Percentiles rank a stretch among this genome's conserved stretches.
These are phyloP conservation scores for Silybum marianum DNA, from an alignment of 129 eudicot species.

Conservation along the genomic window DNA sequence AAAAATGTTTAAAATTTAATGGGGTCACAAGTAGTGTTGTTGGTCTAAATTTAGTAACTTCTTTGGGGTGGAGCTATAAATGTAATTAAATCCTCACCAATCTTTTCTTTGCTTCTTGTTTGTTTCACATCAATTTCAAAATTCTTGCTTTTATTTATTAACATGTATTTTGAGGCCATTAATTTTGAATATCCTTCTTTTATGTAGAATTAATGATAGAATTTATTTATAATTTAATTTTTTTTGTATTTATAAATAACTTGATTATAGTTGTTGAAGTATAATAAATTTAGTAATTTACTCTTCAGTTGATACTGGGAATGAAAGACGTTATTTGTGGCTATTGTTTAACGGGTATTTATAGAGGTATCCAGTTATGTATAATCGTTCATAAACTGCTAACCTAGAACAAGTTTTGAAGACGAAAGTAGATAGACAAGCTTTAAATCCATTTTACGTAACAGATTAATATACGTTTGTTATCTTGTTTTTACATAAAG, in stretches of 20 bases:
- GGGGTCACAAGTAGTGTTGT: conserved; percentile 42
- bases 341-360: background rate
- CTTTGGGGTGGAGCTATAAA: conserved; percentile 38
- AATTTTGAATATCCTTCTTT: background rate
- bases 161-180: conserved; percentile 10
- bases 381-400: background rate
- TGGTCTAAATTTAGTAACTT: conserved; percentile 33
- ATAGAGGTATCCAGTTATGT: background rate
- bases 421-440: background rate
- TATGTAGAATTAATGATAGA: background rate
- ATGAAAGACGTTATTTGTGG: background rate
- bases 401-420: background rate
- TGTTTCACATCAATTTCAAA: conserved; percentile 31
- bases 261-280: background rate
- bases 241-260: background rate
- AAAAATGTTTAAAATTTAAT: conserved; percentile 14
- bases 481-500: background rate
- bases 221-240: background rate
- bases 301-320: background rate
- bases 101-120: conserved; percentile 43
- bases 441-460: background rate
- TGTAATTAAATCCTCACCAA: conserved; percentile 46
- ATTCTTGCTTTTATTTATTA: conserved; percentile 24
- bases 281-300: no score
- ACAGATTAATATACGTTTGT: background rate